A percentile compares a stretch with the other conserved stretches of the same genome.
Conservation (phyloP, 148 eudicot genomes). For the Arbutus unedo region DNA sequence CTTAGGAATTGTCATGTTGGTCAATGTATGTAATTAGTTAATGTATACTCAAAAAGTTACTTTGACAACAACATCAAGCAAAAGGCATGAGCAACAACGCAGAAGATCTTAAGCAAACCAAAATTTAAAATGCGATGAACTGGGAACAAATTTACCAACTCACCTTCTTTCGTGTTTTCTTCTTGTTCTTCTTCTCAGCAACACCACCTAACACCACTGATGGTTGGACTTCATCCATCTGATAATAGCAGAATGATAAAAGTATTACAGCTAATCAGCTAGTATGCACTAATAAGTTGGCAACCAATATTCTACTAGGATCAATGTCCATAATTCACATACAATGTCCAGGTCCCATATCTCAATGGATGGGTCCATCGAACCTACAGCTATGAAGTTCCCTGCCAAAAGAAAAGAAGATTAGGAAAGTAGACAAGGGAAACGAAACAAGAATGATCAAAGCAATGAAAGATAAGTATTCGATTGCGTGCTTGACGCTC, state of each 20-base stretch:
- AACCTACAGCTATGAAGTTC: constrained; percentile 88
- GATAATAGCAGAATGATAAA: background rate
- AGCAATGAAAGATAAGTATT: background rate
- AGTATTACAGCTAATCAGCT: background rate
- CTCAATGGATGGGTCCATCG: constrained; percentile 92
- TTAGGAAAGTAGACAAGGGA: background rate
- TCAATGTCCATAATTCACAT: constrained; percentile 27
- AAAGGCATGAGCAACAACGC: background rate
- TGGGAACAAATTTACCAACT: constrained; percentile 16
- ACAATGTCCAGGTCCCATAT: constrained; percentile 95
- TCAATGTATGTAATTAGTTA: background rate
- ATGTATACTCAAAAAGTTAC: background rate
- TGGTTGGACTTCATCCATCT: constrained; percentile 95
- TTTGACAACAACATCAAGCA: background rate
- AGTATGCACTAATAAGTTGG: background rate
- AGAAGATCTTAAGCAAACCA: background rate
- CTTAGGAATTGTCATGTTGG: background rate
- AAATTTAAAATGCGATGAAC: background rate
- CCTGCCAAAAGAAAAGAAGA: constrained; percentile 40
- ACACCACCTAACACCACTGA: constrained; percentile 66
- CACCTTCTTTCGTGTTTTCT: constrained; percentile 86
- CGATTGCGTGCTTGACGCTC: background rate
- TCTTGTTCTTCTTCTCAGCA: constrained; percentile 41
- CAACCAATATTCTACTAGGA: background rate
- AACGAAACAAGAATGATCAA: background rate